Evolutionary conservation across 345 rosid genomes (phyloP), one percentile per base, ranked within the genome.

Genomic region (Arabidopsis thaliana): DNA sequence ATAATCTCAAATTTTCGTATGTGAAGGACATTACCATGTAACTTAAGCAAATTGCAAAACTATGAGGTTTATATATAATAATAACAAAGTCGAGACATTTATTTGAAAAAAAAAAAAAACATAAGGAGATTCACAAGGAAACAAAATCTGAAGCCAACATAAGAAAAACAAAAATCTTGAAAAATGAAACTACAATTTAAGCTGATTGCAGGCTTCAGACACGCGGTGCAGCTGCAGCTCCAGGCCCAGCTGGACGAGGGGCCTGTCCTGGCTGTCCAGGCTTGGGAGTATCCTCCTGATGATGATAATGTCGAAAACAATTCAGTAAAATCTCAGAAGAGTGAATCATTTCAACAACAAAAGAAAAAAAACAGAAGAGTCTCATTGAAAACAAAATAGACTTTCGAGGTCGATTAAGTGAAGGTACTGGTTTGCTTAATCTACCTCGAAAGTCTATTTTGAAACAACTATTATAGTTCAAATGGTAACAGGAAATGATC

Each of bases 181-280:
- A 9, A 42, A 63, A 48, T n/a, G 45, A 40, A 52, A 37, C 60
- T 10, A 50, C 2, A 50, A 33, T 8, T 45, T 32, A 57, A 7
- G 53, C 38, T 8, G 28, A 50, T 20, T 32, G 52, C 8, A 38
- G 69, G 22, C 30, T 77, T 77, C 71, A 77, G 40, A 22, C 48
- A 71, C 80, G 80, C 0, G 72, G 76, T 57, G 80, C 76, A 77
- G 76, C 56, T 3, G 5, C 58, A 59, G 74, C 49, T 59, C 63
- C 74, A 25, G 73, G 11, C 40, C 51, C 78, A 0, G 67, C 78
- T 32, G 72, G 75, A 34, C 81, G 83, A 52, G 78, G 75, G n/a
- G 81, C 73, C 33, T 76, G 80, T 16, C 78, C 80, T 10, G 80
- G 78, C 33, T 73, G 80, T 20, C 81, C 83, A 61, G 81, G 71